These are phyloP conservation scores for Pseudoscleropodium purum DNA, from an alignment of 225 moss, liverwort and hornwort species.

Conservation along the genomic window DNA sequence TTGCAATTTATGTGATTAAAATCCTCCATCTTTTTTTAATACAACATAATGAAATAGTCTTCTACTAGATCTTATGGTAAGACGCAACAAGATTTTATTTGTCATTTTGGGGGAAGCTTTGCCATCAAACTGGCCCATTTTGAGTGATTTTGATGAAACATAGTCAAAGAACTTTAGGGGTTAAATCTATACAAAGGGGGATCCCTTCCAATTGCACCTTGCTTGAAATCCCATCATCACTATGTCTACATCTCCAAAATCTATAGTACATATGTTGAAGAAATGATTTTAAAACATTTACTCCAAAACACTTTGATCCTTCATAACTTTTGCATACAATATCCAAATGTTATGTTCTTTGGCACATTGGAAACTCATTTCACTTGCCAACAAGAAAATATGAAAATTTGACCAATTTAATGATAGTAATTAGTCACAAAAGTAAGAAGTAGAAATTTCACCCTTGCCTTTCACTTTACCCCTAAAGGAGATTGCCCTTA, in stretches of 20 bases:
- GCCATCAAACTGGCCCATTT: no score
- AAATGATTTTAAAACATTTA: neutral
- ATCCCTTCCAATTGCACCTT: no score
- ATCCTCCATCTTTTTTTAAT: neutral
- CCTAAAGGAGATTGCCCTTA: no score
- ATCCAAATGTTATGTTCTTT: neutral
- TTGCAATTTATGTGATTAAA: fast-evolving
- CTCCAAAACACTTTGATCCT: no score
- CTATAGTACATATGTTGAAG: fast-evolving
- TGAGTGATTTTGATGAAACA: no score
- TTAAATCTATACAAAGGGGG: no score
- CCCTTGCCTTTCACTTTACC: neutral
- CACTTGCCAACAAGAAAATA: neutral
- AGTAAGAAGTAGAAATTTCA: no score
- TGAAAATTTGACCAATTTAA: neutral
- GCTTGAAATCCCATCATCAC: no score
- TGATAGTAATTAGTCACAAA: neutral
- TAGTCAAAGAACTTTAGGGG: no score
- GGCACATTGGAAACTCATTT: neutral
- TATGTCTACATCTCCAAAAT: neutral
- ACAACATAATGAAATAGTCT: neutral
- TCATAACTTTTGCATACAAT: neutral
- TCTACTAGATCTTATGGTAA: neutral
- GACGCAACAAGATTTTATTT: neutral
- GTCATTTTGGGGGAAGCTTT: no score